Base-by-base conservation (phyloP, 805 yeast genomes). In the Wickerhamomyces ciferrii region DNA sequence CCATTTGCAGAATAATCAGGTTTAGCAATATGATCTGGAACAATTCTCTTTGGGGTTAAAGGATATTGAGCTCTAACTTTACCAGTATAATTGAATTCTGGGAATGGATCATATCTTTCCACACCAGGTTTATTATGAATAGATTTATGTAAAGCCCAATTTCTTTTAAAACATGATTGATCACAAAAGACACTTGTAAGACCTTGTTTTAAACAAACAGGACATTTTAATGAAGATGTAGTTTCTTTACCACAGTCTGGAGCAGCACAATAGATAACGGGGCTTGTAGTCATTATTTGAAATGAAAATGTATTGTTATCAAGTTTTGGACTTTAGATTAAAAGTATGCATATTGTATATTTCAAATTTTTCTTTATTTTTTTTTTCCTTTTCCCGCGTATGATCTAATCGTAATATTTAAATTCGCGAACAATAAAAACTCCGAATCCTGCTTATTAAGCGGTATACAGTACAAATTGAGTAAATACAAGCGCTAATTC, bases 1-100 rank as follows among this genome's bases (percentile, higher is more conserved):
- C 99, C 99, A 53, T 79, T 74, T 13, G 61, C 69, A 7, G 96
- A 91, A 66, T 95, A 87, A 61, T 94, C 99, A 2, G 99, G 96
- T 49, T 68, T 68, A 39, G 68, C 79, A 54, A 94, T 82, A 41
- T 75, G 74, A 17, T 75, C 83, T 15, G 97, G 96, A 39, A 94
- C 76, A 17, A 65, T 62, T 50, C 96, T 77, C 55, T 78, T 79
- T 19, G 87, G 83, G 2, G 87, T 69, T 48, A 94, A 71, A 0
- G 99, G 99, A 56, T 94, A 94, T 2, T 66, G 65, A 0, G 99
- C 89, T 61, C 87, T 76, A 44, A 91, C 60, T 1, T 72, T 66
- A 18, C 99, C 98, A 2, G 90, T 73, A 66, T 76, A 94, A 39
- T 74, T 71, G 62, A 75, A 87, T 23, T 76, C 76, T 24, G 97